Evolutionary conservation across 225 moss, liverwort and hornwort genomes (phyloP), one percentile per base, ranked within the genome.

Genomic region (Rhytidiadelphus loreus): DNA sequence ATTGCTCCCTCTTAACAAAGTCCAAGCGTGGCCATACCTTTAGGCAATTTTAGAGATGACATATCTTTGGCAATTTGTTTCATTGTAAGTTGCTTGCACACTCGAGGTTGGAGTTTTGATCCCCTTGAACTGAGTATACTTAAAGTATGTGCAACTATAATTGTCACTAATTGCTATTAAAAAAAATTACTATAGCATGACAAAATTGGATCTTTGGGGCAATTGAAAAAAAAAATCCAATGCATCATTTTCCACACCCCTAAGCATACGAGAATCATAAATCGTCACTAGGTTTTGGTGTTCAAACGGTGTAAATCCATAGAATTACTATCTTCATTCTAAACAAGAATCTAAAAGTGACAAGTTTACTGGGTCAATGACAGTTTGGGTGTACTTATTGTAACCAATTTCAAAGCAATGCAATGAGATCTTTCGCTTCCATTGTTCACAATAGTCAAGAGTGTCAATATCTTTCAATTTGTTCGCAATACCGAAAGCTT

Each of bases 291-390:
- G 11, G 5, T 11, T 25, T 78, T n/a, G 7, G 25, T 56, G 3
- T 76, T 22, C 17, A n/a, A 24, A 56, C 0, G 0, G 0, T 6
- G 10, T 9, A 37, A 6, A 55, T 37, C 8, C 22, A 13, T 6
- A 37, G 0, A 6, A 77, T 16, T 5, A 77, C 4, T 77, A 55
- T 55, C 3, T 77, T 55, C 24, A 77, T 24, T 55, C 9, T 53
- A 35, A 35, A 8, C 9, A 35, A 53, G 23, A 35, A 77, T 35
- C 8, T 32, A 35, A 3, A 76, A 76, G 5, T 11, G 3, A 13
- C 5, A 52, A 0, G 35, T 77, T 77, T 21, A n/a, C n/a, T 8
- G 0, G 2, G 35, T 0, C 3, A 1, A 55, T 1, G 0, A 0
- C 37, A n/a, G n/a, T 37, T 24, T 25, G 2, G 16, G 1, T n/a